These are phyloP conservation scores for Linderniella brevidens DNA, from an alignment of 257 asterid species.

Conservation along the genomic window DNA sequence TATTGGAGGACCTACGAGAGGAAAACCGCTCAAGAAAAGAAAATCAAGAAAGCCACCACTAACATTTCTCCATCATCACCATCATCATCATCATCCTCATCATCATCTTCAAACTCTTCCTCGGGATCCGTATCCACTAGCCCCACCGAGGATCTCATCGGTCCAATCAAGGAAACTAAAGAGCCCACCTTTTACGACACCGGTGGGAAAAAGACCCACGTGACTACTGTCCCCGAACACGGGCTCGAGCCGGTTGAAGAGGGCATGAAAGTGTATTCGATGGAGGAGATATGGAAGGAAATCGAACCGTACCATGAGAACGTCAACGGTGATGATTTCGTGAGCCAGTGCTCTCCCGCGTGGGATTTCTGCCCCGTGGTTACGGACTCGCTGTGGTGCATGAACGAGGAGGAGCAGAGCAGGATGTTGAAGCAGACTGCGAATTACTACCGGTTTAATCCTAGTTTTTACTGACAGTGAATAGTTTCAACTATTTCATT, in stretches of 20 bases:
- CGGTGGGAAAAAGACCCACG: constrained; percentile 21
- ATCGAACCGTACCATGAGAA: constrained; percentile 39
- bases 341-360: constrained; percentile 20
- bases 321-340: constrained; percentile 7
- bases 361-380: constrained; percentile 37
- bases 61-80: constrained; percentile 25
- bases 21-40: constrained; percentile 66
- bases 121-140: background rate
- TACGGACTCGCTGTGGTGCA: constrained; percentile 28
- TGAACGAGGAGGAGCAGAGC: constrained; percentile 22
- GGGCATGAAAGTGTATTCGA: constrained; percentile 24
- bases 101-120: constrained; percentile 11
- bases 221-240: constrained; percentile 6
- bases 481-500: too few species aligned
- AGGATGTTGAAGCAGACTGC: constrained; percentile 17
- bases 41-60: constrained; percentile 11
- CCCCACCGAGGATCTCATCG: constrained; percentile 5
- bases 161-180: constrained; percentile 9
- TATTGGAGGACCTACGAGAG: constrained; percentile 92
- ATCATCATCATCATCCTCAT: constrained; percentile 26
- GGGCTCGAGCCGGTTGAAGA: constrained; percentile 16
- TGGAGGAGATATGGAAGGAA: constrained; percentile 90
- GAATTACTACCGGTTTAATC: too few species aligned
- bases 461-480: too few species aligned
- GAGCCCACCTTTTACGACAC: constrained; percentile 50